Evolutionary conservation across 306 rosid genomes (phyloP).

Genomic region (Leucaena leucocephala): DNA sequence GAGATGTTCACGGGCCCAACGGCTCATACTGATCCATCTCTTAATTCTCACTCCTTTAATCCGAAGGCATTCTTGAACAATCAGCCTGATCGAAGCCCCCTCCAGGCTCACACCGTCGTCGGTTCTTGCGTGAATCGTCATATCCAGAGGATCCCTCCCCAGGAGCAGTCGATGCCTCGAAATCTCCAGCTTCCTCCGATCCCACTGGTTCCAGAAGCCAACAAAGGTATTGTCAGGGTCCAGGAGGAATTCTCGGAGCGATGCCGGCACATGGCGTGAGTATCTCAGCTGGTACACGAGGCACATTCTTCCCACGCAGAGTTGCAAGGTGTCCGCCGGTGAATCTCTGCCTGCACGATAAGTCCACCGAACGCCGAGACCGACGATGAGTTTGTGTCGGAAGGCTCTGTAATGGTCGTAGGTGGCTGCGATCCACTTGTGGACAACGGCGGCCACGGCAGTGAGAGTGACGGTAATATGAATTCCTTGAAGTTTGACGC

Average conservation of each 20-base stretch:
- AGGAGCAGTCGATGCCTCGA: not conserved
- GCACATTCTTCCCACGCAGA: conserved; percentile 48
- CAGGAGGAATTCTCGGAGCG: conserved; percentile 35
- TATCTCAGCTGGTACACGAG: conserved; percentile 39
- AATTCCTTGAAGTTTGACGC: not conserved
- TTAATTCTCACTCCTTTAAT: conserved; percentile 13
- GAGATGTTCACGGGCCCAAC: conserved; percentile 24
- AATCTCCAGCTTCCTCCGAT: not conserved
- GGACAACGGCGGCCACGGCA: conserved; percentile 23
- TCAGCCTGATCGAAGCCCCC: not conserved
- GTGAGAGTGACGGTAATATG: conserved; percentile 34
- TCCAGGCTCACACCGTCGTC: not conserved
- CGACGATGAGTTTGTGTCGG: conserved; percentile 39
- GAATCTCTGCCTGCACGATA: not conserved
- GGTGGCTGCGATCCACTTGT: conserved; percentile 32
- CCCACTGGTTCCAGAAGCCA: conserved; percentile 41
- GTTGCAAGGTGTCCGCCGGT: conserved; percentile 45
- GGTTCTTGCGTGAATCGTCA: not conserved
- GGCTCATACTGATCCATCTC: conserved; percentile 26
- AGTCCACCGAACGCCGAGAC: conserved; percentile 56
- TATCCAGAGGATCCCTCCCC: conserved; percentile 29
- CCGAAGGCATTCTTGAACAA: conserved; percentile 32
- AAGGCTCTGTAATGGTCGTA: not conserved
- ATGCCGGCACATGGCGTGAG: conserved; percentile 1
- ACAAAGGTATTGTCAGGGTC: conserved; percentile 33